phyloP scores from a whole-genome alignment of 2,329 filamentous ascomycete genomes.

The Neurospora sp. region DNA sequence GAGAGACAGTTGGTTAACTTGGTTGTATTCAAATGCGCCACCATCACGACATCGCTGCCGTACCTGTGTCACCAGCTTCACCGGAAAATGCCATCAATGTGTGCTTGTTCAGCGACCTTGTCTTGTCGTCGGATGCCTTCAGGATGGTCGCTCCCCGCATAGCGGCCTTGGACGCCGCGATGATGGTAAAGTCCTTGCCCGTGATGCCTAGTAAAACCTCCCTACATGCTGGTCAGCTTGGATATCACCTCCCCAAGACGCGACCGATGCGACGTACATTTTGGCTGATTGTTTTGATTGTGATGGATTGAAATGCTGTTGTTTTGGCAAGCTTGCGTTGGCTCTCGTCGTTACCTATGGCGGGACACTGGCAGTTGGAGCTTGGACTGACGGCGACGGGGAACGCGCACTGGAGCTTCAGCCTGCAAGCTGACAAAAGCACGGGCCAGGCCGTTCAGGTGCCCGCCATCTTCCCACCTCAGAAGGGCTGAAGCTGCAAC shows the following conservation, averaged over 20 bases:
- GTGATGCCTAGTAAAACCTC: slow-evolving; percentile 97
- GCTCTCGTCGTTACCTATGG: slow-evolving; percentile 1
- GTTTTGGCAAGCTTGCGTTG: slow-evolving; percentile 11
- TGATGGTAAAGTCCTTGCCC: slow-evolving; percentile 97
- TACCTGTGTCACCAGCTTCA: slow-evolving; percentile 92
- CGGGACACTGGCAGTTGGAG: slow-evolving; percentile 3
- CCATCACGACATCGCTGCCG: slow-evolving; percentile 14
- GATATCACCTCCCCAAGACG: not conserved
- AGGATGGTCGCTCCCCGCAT: slow-evolving; percentile 97
- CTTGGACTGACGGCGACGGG: slow-evolving; percentile 9
- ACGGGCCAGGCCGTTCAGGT: slow-evolving; percentile 3
- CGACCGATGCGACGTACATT: slow-evolving; percentile 19
- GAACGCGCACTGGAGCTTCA: slow-evolving; percentile 18
- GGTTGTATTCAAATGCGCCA: not conserved
- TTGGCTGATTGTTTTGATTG: slow-evolving; percentile 12
- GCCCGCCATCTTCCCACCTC: not conserved
- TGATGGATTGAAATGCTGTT: slow-evolving; percentile 4
- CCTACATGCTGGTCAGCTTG: slow-evolving; percentile 40
- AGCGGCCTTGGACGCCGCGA: slow-evolving; percentile 93
- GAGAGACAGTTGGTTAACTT: slow-evolving; percentile 3
- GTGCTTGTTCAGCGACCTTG: slow-evolving; percentile 81
- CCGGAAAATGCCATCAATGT: slow-evolving; percentile 92
- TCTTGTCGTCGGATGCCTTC: slow-evolving; percentile 95
- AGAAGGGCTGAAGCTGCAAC: not conserved
- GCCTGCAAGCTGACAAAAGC: slow-evolving; percentile 7